Percentiles rank a stretch among this genome's conserved stretches.
These are phyloP conservation scores for Talaromyces marneffei DNA, from an alignment of 2,329 filamentous ascomycete genomes.

Conservation along the genomic window DNA sequence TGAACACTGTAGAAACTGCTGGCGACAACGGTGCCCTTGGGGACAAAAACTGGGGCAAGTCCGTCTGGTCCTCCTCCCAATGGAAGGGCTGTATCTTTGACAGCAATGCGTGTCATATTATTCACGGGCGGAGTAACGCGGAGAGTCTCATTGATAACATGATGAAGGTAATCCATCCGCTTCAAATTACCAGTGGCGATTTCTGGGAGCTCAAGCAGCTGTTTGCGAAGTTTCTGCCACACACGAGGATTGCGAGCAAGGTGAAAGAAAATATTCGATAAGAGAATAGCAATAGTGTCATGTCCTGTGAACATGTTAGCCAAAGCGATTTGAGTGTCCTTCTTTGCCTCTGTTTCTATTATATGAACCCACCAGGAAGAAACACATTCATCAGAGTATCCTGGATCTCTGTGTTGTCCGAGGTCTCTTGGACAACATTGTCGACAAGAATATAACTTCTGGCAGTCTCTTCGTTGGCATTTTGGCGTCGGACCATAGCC, in stretches of 20 bases:
- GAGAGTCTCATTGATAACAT: slow-evolving; percentile 16
- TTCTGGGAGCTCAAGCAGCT: slow-evolving; percentile 20
- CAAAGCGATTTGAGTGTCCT: neutral
- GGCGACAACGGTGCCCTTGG: slow-evolving; percentile 58
- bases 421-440: slow-evolving; percentile 41
- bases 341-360: neutral
- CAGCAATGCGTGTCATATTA: slow-evolving; percentile 43
- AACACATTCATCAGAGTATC: slow-evolving; percentile 49
- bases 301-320: slow-evolving; percentile 37
- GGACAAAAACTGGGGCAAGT: slow-evolving; percentile 56
- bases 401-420: slow-evolving; percentile 44
- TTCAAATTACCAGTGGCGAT: slow-evolving; percentile 28
- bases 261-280: slow-evolving; percentile 41
- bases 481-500: slow-evolving; percentile 56
- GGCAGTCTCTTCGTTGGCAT: slow-evolving; percentile 45
- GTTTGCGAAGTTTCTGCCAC: slow-evolving; percentile 21
- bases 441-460: slow-evolving; percentile 46
- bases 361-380: slow-evolving; percentile 43
- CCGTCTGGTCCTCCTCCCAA: slow-evolving; percentile 20
- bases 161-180: slow-evolving; percentile 12
- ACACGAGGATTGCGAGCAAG: slow-evolving; percentile 24
- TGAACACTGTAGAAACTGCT: slow-evolving; percentile 70
- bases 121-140: slow-evolving; percentile 51
- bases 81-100: slow-evolving; percentile 16
- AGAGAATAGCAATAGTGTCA: slow-evolving; percentile 48